These are phyloP conservation scores for Arachis monticola DNA, from an alignment of 331 rosid genomes.

Conservation along the genomic window DNA sequence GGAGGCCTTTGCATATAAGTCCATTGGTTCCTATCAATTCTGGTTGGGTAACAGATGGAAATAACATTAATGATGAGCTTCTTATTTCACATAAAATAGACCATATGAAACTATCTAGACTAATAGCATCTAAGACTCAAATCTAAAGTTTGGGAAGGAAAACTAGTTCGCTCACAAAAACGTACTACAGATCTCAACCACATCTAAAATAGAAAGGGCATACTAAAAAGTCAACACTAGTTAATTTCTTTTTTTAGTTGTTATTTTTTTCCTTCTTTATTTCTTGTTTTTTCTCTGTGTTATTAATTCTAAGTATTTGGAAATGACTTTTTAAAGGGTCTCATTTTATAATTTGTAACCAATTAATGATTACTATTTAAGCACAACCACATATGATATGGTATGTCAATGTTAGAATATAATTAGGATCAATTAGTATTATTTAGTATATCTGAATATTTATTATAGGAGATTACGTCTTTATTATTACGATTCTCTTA, in stretches of 20 bases:
- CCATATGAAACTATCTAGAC: constrained; percentile 63
- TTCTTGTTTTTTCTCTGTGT: neutral
- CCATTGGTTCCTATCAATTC: constrained; percentile 60
- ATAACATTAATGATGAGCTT: constrained; percentile 52
- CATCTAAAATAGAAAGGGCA: constrained; percentile 53
- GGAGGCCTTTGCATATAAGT: constrained; percentile 77
- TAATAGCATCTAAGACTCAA: constrained; percentile 68
- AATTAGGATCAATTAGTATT: no score
- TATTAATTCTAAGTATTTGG: neutral
- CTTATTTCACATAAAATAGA: constrained; percentile 49
- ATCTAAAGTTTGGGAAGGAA: constrained; percentile 59
- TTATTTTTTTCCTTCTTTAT: neutral
- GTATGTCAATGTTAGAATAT: neutral
- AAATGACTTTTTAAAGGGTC: neutral
- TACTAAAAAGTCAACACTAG: constrained; percentile 61
- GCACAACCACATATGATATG: neutral
- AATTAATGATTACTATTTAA: neutral
- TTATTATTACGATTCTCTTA: no score
- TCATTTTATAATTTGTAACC: no score
- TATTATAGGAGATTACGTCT: no score
- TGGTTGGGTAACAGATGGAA: constrained; percentile 56
- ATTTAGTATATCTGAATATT: no score
- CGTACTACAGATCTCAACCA: constrained; percentile 51
- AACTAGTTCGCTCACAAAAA: constrained; percentile 51
- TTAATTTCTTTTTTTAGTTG: constrained; percentile 39